Percentiles rank a stretch among this genome's conserved stretches.
These are phyloP conservation scores for Fusarium sarcochroum DNA, from an alignment of 2,329 filamentous ascomycete genomes.

Conservation along the genomic window DNA sequence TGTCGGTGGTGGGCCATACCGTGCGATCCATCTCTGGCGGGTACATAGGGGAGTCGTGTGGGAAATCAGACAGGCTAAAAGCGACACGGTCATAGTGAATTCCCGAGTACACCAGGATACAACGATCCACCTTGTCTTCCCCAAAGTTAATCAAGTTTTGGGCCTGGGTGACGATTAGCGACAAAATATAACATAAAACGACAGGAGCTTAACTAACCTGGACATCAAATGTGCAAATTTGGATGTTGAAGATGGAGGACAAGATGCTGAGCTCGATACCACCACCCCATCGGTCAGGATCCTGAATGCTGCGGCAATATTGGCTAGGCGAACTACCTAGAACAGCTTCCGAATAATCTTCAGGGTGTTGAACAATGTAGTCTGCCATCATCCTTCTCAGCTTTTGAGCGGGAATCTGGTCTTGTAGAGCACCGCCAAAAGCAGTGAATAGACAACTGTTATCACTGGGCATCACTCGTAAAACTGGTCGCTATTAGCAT, in stretches of 20 bases:
- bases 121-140: conserved; percentile 76
- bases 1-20: conserved; percentile 67
- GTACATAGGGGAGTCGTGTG: conserved; percentile 67
- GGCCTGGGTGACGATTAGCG: conserved; percentile 40
- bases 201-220: conserved; percentile 55
- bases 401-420: conserved; percentile 62
- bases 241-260: conserved; percentile 85
- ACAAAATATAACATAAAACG: not conserved
- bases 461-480: conserved; percentile 96
- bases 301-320: conserved; percentile 87
- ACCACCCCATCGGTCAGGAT: conserved; percentile 88
- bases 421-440: conserved; percentile 83
- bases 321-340: conserved; percentile 79
- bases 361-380: conserved; percentile 80
- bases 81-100: conserved; percentile 95
- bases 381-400: conserved; percentile 84
- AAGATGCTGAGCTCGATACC: conserved; percentile 91
- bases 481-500: conserved; percentile 64
- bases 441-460: conserved; percentile 96
- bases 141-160: conserved; percentile 74
- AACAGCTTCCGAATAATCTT: conserved; percentile 81
- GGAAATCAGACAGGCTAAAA: conserved; percentile 74
- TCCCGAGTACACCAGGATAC: conserved; percentile 89
- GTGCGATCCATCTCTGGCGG: conserved; percentile 82
- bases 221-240: conserved; percentile 89